Evolutionary conservation across 495 filamentous ascomycete species (phyloP), one percentile per base, ranked within the genome.

Genomic region (Aspergillus bridgeri): DNA sequence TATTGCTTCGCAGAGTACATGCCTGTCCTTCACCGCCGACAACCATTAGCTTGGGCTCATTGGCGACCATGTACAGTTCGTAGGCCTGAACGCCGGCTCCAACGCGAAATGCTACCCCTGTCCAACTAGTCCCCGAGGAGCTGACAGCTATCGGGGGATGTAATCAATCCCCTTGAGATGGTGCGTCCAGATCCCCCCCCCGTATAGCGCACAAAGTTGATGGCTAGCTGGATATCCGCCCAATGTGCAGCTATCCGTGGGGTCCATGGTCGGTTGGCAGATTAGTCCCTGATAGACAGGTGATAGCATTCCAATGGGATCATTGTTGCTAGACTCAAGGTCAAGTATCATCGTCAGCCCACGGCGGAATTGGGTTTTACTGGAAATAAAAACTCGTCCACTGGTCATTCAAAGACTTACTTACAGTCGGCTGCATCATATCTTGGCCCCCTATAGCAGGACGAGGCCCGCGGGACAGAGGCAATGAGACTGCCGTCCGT

Each of bases 171-270:
- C 53, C 64, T 85, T 83, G 19, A 88, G 64, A 21, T 82, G 69
- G 54, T 86, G 83, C 0, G 83, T 86, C 84, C 84, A 88, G 33
- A 88, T 66, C 23, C 69, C 68, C 8, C 56, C 21, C 81, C 79
- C 20, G 73, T 72, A 20, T 86, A 80, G 46, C 79, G 74, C 3
- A 86, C 86, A 71, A 87, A 88, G 63, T 83, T 83, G 18, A 89
- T 76, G 0, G 82, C 80, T 8, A 77, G 71, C 56, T 82, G 79
- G 80, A 64, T 83, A 86, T 8, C 78, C 80, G 9, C 84, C 84
- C 47, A 82, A 67, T 0, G 77, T 80, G 66, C 85, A 86, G 18
- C 71, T 75, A 6, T 42, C 72, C 23, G 60, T 67, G 11, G 66
- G 54, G 54, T 70, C 61, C 54, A 64, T 64, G 53, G 63, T 73